Evolutionary conservation across 179 eudicot species (phyloP).

Genomic region (Beta corolliflora): DNA sequence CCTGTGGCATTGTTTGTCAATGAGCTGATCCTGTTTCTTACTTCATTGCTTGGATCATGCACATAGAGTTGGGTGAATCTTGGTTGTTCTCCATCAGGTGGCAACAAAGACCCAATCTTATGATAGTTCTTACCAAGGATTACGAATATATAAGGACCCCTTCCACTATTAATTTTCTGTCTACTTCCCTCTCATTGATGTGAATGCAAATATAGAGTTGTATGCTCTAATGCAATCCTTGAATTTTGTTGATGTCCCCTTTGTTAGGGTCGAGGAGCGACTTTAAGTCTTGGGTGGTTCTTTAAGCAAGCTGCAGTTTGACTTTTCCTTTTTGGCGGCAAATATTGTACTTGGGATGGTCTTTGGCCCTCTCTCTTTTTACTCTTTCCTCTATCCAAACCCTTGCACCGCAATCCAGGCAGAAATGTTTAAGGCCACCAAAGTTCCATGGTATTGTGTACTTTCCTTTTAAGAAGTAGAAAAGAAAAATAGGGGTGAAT

Average conservation of each 20-base stretch:
- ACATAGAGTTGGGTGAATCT: slow-evolving; percentile 1
- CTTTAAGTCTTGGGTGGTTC: neutral
- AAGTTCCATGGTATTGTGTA: neutral
- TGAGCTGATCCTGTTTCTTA: neutral
- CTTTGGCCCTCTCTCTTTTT: too few species aligned
- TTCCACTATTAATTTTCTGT: neutral
- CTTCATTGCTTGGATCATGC: too few species aligned
- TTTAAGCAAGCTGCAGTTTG: neutral
- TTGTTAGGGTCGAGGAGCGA: neutral
- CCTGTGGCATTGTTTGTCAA: neutral
- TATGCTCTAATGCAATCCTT: neutral
- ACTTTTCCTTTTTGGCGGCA: slow-evolving; percentile 7
- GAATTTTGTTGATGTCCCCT: slow-evolving; percentile 4
- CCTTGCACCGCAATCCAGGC: neutral
- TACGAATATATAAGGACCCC: slow-evolving; percentile 1
- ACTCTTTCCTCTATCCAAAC: slow-evolving; percentile 9
- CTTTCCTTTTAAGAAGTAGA: neutral
- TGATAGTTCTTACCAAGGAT: slow-evolving; percentile 17
- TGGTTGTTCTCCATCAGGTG: neutral
- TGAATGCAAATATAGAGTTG: slow-evolving; percentile 4
- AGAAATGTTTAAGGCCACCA: neutral
- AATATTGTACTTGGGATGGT: neutral
- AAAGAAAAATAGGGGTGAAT: neutral
- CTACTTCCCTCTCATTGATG: slow-evolving; percentile 10
- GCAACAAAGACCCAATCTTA: slow-evolving; percentile 20